A percentile compares a stretch with the other conserved stretches of the same genome.
Conservation (phyloP, 441 rosid species). For the Kokia cookei region DNA sequence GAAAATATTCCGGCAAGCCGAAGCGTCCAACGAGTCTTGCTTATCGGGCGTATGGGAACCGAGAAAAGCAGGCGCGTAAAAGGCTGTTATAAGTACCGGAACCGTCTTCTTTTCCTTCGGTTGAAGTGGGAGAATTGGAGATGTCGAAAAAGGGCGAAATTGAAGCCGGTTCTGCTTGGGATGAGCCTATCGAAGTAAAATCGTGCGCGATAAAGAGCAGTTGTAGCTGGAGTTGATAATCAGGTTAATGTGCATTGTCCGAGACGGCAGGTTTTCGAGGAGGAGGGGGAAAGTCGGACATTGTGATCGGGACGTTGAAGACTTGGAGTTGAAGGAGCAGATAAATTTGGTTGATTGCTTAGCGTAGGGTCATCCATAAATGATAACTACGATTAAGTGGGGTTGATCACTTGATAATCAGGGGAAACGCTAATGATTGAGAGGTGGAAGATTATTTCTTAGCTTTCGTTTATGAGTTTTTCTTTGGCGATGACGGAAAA, state of each 20-base stretch:
- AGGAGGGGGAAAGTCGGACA: conserved; percentile 29
- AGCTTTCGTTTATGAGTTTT: background rate
- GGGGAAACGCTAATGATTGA: conserved; percentile 2
- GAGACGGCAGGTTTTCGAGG: conserved; percentile 19
- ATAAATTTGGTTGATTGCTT: conserved; percentile 10
- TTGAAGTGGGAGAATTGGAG: conserved; percentile 26
- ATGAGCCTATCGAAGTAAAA: conserved; percentile 87
- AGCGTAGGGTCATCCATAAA: conserved; percentile 48
- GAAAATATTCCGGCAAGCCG: conserved; percentile 56
- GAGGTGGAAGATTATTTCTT: background rate
- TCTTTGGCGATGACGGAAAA: background rate
- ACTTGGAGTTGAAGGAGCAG: conserved; percentile 21
- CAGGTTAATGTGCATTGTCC: conserved; percentile 43
- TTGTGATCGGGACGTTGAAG: conserved; percentile 42
- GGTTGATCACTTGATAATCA: background rate
- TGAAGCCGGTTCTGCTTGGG: conserved; percentile 88
- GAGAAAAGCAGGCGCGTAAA: conserved; percentile 64
- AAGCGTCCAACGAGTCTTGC: conserved; percentile 32
- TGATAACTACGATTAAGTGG: background rate
- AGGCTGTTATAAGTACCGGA: conserved; percentile 63
- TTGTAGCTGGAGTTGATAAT: conserved; percentile 62
- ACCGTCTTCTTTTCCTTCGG: conserved; percentile 48
- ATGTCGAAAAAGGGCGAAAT: conserved; percentile 78
- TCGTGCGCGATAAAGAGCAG: conserved; percentile 62
- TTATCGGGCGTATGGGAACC: conserved; percentile 86